Conservation (phyloP, 2,329 filamentous ascomycete species). For the Sclerotinia spermophila region DNA sequence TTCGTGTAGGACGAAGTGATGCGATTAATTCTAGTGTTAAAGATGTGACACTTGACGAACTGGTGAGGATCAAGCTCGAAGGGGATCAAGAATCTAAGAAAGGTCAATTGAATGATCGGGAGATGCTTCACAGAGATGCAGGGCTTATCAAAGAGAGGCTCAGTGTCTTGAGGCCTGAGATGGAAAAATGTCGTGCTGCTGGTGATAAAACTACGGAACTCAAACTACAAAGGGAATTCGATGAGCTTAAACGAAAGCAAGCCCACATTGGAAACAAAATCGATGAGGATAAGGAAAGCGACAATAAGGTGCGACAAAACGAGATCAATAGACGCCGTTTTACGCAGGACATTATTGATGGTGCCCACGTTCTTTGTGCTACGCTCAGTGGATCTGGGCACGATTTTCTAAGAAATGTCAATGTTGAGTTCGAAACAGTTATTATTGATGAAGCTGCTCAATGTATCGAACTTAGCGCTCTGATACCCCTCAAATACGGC, state of each 20-base stretch:
- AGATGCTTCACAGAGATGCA: slow-evolving; percentile 61
- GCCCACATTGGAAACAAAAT: slow-evolving; percentile 75
- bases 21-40: slow-evolving; percentile 85
- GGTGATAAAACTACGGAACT: slow-evolving; percentile 47
- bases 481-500: slow-evolving; percentile 96
- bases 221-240: slow-evolving; percentile 70
- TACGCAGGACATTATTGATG: slow-evolving; percentile 87
- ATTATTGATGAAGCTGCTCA: slow-evolving; percentile 98
- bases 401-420: slow-evolving; percentile 80
- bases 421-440: slow-evolving; percentile 96
- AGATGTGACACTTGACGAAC: slow-evolving; percentile 89
- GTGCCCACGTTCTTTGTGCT: slow-evolving; percentile 88
- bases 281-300: slow-evolving; percentile 80
- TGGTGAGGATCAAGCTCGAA: slow-evolving; percentile 73
- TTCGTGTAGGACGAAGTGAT: slow-evolving; percentile 86
- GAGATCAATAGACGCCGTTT: slow-evolving; percentile 80
- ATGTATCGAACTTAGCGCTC: slow-evolving; percentile 92
- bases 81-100: slow-evolving; percentile 57
- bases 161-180: slow-evolving; percentile 63
- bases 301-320: slow-evolving; percentile 77
- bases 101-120: slow-evolving; percentile 45
- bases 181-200: slow-evolving; percentile 62
- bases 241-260: slow-evolving; percentile 73
- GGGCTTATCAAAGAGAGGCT: slow-evolving; percentile 73
- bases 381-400: slow-evolving; percentile 95